Conservation (phyloP, 163 green algal species). For the Chlorella variabilis region DNA sequence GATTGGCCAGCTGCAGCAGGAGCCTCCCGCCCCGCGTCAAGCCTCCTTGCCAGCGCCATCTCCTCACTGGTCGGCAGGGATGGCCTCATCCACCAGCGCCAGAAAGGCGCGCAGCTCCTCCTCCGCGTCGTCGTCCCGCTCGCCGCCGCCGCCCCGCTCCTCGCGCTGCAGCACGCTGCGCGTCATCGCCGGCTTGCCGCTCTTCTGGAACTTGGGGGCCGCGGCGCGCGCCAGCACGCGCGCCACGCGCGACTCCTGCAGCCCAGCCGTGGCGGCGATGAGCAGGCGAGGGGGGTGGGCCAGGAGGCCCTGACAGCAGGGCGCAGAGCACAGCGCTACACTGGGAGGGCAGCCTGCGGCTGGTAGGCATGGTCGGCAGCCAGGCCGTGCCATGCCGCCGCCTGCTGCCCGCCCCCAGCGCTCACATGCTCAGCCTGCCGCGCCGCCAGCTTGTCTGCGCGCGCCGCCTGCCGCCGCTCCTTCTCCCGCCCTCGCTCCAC, state of each 20-base stretch:
- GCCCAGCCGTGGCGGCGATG: neutral
- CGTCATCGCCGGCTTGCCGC: constrained; percentile 33
- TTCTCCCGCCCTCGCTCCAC: constrained; percentile 31
- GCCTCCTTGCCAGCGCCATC: no score
- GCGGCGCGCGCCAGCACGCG: constrained; percentile 27
- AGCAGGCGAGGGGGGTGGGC: no score
- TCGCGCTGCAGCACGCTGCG: constrained; percentile 27
- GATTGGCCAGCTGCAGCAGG: no score
- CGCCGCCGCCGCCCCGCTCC: neutral
- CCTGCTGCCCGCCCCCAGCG: neutral
- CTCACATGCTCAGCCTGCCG: constrained; percentile 33
- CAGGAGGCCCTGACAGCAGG: neutral
- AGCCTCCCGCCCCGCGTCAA: no score
- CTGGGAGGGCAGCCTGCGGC: neutral
- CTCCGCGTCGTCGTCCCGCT: neutral
- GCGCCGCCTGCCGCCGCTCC: constrained; percentile 31
- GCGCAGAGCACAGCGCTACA: no score
- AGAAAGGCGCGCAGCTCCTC: constrained; percentile 28
- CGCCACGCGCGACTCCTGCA: constrained; percentile 33
- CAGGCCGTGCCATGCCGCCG: neutral
- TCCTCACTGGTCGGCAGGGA: neutral
- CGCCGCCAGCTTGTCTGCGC: constrained; percentile 23
- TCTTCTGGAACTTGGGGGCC: constrained; percentile 19
- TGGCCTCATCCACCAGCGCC: constrained; percentile 4
- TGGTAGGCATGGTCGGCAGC: neutral